Evolutionary conservation across 768 basidiomycete species (phyloP), one percentile per base, ranked within the genome.

Genomic region (Lactarius hatsudake): DNA sequence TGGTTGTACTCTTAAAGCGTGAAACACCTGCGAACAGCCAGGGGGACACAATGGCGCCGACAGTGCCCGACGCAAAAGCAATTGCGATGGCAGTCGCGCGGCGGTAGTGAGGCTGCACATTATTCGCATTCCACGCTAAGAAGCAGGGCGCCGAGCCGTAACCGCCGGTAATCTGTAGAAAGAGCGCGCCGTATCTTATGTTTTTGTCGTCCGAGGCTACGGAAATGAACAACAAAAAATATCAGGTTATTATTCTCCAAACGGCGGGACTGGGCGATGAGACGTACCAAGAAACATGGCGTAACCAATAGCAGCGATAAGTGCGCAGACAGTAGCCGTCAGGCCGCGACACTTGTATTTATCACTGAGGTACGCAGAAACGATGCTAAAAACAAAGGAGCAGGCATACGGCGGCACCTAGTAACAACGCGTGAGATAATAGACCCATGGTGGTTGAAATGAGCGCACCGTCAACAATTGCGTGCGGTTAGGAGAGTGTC

Each of bases 381-480:
- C n/a, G 10, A 48, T 48, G 45, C 45, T 48, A 1, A 48, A 48
- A 23, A 48, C 45, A n/a, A 48, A 48, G n/a, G 45, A 48, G 45
- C 45, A 48, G 9, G n/a, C 45, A n/a, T 48, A 48, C 10, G 45
- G 45, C 45, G 45, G 45, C 10, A 48, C 45, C 45, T 48, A 10
- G 45, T 23, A 20, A 45, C 45, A 10, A 48, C 4, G 20, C 5
- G 45, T n/a, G 45, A 48, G 20, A 48, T 9, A 32, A 32, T 32
- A 10, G n/a, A 23, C 45, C n/a, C 4, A 5, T 48, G 45, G 10
- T n/a, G n/a, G 45, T 17, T 23, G 59, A 62, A 30, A 70, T 43
- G 48, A 67, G 59, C 13, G 42, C 51, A 76, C 66, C 9, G 61
- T 73, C 68, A 78, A 69, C 15, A 77, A 73, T 57, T 78, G 75